Evolutionary conservation across 495 filamentous ascomycete genomes (phyloP), one percentile per base, ranked within the genome.

Genomic region (Neurospora sp.): DNA sequence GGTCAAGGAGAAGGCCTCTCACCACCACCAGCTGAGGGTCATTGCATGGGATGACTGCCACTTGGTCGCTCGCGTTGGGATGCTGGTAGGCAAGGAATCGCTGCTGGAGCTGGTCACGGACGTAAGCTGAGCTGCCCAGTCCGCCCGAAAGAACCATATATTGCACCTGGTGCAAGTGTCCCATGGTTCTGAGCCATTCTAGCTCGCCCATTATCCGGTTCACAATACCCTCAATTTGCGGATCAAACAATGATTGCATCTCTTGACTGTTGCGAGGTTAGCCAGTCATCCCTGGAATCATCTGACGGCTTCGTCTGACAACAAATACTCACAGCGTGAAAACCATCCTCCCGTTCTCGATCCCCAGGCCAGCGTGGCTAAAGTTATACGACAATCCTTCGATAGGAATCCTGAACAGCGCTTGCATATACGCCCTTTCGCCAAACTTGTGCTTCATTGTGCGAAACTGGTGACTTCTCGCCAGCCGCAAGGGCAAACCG

Each of bases 71-170:
- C 3, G 82, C 81, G 73, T 84, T 84, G 7, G 82, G 80, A 73
- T 81, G 79, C 1, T 74, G 72, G 9, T 77, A 75, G 7, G 73
- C 75, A 14, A 74, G 78, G 74, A 85, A 86, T 35, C 78, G 78
- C 9, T 84, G 75, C 35, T 84, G 72, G 10, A 89, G 80, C 9
- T 82, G 75, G 46, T 85, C 78, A 42, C 82, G 78, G 4, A 92
- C 84, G 73, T 92, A 91, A n/a, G 84, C 80, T 0, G 88, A 91
- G 75, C 89, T 90, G 14, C 89, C 89, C 5, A 91, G 85, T 3
- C 90, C 90, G 5, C 90, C 90, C 0, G 89, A 91, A 8, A 92
- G 81, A 5, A 92, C 83, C 40, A 91, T 80, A 72, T 89, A 86
- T 40, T 76, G 80, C 41, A 91, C 87, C 70, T 84, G 79, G 53